Evolutionary conservation across 345 rosid species (phyloP).

Genomic region (Populus simonii): DNA sequence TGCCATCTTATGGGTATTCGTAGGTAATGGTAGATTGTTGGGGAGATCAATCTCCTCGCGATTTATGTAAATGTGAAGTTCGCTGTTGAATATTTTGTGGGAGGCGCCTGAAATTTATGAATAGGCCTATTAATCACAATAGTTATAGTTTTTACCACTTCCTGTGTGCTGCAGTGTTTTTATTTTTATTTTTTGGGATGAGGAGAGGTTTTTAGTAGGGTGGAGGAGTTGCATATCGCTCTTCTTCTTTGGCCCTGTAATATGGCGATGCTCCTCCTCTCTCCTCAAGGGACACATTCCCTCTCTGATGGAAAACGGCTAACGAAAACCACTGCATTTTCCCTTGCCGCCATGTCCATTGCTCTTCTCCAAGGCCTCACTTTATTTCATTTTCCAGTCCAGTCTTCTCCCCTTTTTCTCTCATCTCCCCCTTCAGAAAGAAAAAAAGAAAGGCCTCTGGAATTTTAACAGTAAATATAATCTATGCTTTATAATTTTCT

Average conservation of each 20-base stretch:
- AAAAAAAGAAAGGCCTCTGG: no score
- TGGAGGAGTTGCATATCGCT: no score
- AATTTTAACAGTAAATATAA: no score
- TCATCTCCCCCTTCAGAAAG: no score
- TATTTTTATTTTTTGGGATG: no score
- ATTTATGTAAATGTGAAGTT: neutral
- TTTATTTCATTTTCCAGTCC: no score
- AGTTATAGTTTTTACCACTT: neutral
- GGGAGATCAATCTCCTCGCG: neutral
- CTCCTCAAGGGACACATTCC: neutral
- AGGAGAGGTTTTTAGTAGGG: no score
- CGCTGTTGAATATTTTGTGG: neutral
- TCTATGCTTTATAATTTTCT: no score
- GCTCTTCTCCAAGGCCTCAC: neutral
- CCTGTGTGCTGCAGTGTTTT: no score
- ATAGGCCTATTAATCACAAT: neutral
- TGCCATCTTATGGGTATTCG: slow-evolving; percentile 59
- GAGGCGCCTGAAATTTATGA: neutral
- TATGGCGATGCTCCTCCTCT: neutral
- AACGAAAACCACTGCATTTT: neutral
- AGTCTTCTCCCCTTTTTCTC: no score
- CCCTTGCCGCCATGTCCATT: neutral
- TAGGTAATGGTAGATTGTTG: slow-evolving; percentile 44
- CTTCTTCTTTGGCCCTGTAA: neutral
- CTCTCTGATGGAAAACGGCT: neutral